A percentile compares a stretch with the other conserved stretches of the same genome.
Evolutionary conservation across 2,329 filamentous ascomycete species (phyloP).

Genomic region (Plenodomus biglobosus): DNA sequence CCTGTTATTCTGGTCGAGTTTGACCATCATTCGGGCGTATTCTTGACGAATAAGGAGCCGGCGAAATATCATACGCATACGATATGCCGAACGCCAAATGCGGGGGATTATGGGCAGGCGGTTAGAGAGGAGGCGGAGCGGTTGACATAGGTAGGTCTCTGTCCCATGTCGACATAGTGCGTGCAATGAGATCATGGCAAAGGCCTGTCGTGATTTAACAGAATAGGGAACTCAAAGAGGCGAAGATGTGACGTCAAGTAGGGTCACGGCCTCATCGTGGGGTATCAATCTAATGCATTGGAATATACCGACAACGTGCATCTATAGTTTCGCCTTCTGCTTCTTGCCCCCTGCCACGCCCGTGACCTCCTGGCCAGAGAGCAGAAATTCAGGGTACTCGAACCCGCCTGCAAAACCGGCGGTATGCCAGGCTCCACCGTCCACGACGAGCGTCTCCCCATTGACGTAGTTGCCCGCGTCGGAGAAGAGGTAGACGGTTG

Average conservation of each 20-base stretch:
- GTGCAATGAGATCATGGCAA: neutral
- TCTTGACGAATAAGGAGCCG: slow-evolving; percentile 70
- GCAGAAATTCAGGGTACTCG: slow-evolving; percentile 61
- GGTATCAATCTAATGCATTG: no score
- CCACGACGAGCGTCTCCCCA: slow-evolving; percentile 73
- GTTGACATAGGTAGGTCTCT: slow-evolving; percentile 9
- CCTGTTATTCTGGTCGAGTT: slow-evolving; percentile 76
- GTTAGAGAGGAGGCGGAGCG: slow-evolving; percentile 39
- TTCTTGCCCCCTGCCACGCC: slow-evolving; percentile 62
- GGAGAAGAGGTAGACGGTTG: slow-evolving; percentile 85
- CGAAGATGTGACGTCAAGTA: no score
- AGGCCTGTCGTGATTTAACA: neutral
- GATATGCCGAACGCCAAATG: slow-evolving; percentile 70
- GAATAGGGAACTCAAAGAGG: no score
- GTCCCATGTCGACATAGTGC: no score
- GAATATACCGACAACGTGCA: no score
- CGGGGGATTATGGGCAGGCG: slow-evolving; percentile 71
- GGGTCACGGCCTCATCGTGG: no score
- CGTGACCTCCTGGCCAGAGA: slow-evolving; percentile 56
- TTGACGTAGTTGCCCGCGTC: slow-evolving; percentile 85
- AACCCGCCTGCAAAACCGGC: slow-evolving; percentile 45
- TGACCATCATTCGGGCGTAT: slow-evolving; percentile 78
- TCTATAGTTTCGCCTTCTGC: slow-evolving; percentile 17
- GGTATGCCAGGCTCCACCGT: slow-evolving; percentile 56
- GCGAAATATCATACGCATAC: slow-evolving; percentile 81